Conservation (phyloP, 208 protist genomes). For the Kentomonas sorsogonicus region DNA sequence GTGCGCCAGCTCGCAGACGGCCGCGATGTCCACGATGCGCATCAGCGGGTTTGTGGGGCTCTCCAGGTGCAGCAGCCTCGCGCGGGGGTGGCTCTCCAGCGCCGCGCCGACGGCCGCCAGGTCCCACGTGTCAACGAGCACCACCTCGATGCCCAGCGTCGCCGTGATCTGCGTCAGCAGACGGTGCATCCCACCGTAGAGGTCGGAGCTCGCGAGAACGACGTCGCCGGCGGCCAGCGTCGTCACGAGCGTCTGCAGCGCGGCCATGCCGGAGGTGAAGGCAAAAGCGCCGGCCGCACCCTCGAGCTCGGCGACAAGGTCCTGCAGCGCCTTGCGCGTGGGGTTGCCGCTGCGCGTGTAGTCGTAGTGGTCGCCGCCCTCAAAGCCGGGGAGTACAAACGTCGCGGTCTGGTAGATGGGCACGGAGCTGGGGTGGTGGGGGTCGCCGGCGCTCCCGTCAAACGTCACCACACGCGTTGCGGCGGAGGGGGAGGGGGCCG, state of each 20-base stretch:
- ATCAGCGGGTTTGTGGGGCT: conserved; percentile 94
- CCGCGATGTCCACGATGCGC: conserved; percentile 86
- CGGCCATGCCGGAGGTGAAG: conserved; percentile 86
- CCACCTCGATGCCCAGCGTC: conserved; percentile 63
- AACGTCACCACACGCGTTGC: conserved; percentile 78
- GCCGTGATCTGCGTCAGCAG: conserved; percentile 78
- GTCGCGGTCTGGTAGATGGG: conserved; percentile 91
- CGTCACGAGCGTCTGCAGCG: conserved; percentile 81
- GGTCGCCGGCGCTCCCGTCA: conserved; percentile 86
- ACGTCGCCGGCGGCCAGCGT: conserved; percentile 68
- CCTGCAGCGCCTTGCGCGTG: conserved; percentile 89
- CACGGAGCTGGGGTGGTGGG: conserved; percentile 81
- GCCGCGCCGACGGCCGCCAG: conserved; percentile 41
- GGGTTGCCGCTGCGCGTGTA: conserved; percentile 93
- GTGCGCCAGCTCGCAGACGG: conserved; percentile 73
- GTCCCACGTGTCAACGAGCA: conserved; percentile 86
- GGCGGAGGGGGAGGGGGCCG: conserved; percentile 33
- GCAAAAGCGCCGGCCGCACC: conserved; percentile 84
- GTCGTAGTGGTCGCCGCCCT: conserved; percentile 85
- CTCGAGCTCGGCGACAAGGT: conserved; percentile 86
- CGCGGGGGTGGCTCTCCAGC: conserved; percentile 26
- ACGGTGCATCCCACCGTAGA: conserved; percentile 94
- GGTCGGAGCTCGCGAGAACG: conserved; percentile 81
- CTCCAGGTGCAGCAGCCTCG: conserved; percentile 92
- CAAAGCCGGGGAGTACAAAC: conserved; percentile 85